Conservation (phyloP, 169 alveolate genomes). For the Amoebophrya sp. region DNA sequence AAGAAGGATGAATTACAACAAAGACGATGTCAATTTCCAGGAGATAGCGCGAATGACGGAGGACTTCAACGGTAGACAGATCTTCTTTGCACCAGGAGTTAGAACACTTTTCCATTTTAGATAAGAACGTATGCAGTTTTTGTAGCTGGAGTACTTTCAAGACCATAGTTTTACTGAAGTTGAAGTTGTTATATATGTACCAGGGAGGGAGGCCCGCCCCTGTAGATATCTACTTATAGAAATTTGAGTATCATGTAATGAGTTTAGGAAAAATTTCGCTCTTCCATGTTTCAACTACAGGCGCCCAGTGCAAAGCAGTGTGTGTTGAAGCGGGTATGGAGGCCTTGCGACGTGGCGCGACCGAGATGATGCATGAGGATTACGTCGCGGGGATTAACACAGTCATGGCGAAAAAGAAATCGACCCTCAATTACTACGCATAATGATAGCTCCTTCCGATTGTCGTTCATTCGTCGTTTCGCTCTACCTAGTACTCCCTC, state of each 20-base stretch:
- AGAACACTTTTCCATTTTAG: too few species aligned
- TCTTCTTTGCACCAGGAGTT: not conserved
- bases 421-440: constrained; percentile 90
- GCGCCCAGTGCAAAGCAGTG: constrained; percentile 86
- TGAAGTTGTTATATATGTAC: too few species aligned
- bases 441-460: too few species aligned
- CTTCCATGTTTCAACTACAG: constrained; percentile 59
- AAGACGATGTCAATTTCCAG: constrained; percentile 87
- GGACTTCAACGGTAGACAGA: constrained; percentile 92
- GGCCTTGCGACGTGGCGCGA: constrained; percentile 86
- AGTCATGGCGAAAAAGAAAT: constrained; percentile 95
- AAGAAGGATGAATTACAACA: constrained; percentile 95
- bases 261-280: too few species aligned
- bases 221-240: too few species aligned
- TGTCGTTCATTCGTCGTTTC: too few species aligned
- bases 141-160: too few species aligned
- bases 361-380: constrained; percentile 95
- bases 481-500: too few species aligned
- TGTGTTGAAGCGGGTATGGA: constrained; percentile 99
- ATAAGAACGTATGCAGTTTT: too few species aligned
- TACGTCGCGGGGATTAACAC: constrained; percentile 94
- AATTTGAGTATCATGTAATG: too few species aligned
- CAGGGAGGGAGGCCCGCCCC: too few species aligned
- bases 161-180: too few species aligned
- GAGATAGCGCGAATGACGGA: constrained; percentile 95